Evolutionary conservation across 1,139 yeast species (phyloP).

Genomic region (Yamadazyma trypodendri): DNA sequence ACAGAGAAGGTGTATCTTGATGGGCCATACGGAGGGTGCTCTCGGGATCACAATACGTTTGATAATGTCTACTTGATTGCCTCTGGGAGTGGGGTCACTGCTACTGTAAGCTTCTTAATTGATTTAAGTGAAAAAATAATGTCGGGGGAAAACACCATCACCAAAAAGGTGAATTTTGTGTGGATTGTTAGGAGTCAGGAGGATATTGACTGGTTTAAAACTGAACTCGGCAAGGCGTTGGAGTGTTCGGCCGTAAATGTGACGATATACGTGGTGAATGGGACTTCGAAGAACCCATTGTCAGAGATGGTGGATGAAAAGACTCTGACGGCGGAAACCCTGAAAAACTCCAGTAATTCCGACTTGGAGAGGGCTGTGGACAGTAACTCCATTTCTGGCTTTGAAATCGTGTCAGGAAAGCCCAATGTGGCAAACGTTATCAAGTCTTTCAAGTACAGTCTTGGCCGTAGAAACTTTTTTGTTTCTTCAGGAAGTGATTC

Average conservation of each 20-base stretch:
- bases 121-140: conserved; percentile 20
- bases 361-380: neutral
- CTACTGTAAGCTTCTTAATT: conserved; percentile 48
- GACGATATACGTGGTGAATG: conserved; percentile 20
- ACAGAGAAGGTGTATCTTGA: conserved; percentile 46
- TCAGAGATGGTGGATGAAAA: no score
- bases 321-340: no score
- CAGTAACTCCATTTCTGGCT: neutral
- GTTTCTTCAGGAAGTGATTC: conserved; percentile 53
- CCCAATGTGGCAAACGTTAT: conserved; percentile 32
- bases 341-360: neutral
- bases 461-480: conserved; percentile 43
- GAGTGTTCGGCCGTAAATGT: conserved; percentile 23
- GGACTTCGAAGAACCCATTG: neutral
- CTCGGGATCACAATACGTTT: conserved; percentile 49
- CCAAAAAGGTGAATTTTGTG: conserved; percentile 38
- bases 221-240: conserved; percentile 36
- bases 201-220: conserved; percentile 45
- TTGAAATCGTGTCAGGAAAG: conserved; percentile 23
- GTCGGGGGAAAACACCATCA: conserved; percentile 15
- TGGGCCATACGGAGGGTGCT: conserved; percentile 66
- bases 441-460: conserved; percentile 17
- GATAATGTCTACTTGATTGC: conserved; percentile 45
- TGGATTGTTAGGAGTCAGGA: conserved; percentile 47
- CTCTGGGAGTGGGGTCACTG: conserved; percentile 59